Evolutionary conservation across 352 stramenopile species (phyloP).

Genomic region (Globisporangium orthogonon): DNA sequence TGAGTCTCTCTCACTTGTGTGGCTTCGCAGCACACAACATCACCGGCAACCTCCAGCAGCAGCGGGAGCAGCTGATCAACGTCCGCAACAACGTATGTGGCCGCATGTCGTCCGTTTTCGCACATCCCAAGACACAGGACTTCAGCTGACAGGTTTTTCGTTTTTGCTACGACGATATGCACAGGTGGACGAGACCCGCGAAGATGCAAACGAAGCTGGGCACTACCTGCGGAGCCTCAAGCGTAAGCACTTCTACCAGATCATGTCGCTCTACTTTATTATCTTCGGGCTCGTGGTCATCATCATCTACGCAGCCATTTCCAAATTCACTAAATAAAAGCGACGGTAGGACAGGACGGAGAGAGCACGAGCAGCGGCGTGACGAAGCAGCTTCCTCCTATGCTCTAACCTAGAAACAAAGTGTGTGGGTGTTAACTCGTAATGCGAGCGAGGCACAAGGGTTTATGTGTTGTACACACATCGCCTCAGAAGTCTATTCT

Average conservation of each 20-base stretch:
- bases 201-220: constrained; percentile 62
- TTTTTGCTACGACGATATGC: background rate
- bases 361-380: too few relatives aligned
- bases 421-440: too few relatives aligned
- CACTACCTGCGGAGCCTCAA: constrained; percentile 73
- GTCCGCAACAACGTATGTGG: constrained; percentile 65
- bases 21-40: constrained; percentile 51
- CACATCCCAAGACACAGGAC: background rate
- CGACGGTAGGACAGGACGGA: too few relatives aligned
- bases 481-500: too few relatives aligned
- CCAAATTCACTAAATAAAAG: constrained; percentile 40
- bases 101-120: background rate
- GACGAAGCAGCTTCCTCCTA: too few relatives aligned
- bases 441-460: too few relatives aligned
- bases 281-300: constrained; percentile 62
- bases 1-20: background rate
- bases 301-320: constrained; percentile 69
- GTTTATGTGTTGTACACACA: too few relatives aligned
- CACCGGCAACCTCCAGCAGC: constrained; percentile 47
- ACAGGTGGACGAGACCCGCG: constrained; percentile 63
- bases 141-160: background rate
- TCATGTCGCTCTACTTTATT: constrained; percentile 73
- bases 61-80: constrained; percentile 72
- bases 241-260: constrained; percentile 74
- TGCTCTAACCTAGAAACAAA: too few relatives aligned